Conservation (phyloP, 2,329 filamentous ascomycete species). For the Pseudogymnoascus sp. region DNA sequence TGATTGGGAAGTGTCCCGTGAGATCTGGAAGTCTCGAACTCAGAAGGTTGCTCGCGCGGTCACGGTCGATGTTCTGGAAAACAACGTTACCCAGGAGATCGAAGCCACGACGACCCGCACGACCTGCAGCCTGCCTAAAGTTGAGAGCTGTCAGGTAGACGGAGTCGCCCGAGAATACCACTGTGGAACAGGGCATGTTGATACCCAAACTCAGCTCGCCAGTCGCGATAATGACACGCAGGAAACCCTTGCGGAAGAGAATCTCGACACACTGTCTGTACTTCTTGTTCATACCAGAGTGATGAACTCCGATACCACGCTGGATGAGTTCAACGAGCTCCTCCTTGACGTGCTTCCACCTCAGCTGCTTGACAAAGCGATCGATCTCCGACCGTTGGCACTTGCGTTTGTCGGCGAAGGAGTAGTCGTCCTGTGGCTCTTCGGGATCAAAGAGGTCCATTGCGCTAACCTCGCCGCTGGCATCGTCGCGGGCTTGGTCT, state of each 20-base stretch:
- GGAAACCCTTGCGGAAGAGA: conserved; percentile 62
- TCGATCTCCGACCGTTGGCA: conserved; percentile 51
- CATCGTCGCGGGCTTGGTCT: conserved; percentile 49
- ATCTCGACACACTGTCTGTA: conserved; percentile 70
- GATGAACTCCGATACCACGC: conserved; percentile 68
- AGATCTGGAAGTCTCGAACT: conserved; percentile 66
- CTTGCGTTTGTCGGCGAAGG: conserved; percentile 56
- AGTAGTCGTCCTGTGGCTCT: conserved; percentile 53
- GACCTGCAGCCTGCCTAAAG: conserved; percentile 68
- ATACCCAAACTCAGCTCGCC: conserved; percentile 70
- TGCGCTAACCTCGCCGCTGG: conserved; percentile 44
- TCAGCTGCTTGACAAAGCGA: conserved; percentile 43
- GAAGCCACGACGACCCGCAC: conserved; percentile 72
- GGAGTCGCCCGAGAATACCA: conserved; percentile 67
- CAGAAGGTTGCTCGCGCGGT: conserved; percentile 60
- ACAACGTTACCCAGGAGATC: conserved; percentile 75
- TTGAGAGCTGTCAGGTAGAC: conserved; percentile 66
- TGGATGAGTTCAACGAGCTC: conserved; percentile 52
- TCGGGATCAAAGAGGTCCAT: conserved; percentile 62
- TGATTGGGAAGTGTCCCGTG: conserved; percentile 70
- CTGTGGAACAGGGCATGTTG: conserved; percentile 78
- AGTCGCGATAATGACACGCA: conserved; percentile 65
- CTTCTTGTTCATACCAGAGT: conserved; percentile 69
- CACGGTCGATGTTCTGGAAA: conserved; percentile 56
- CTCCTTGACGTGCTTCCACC: conserved; percentile 40